phyloP scores from a whole-genome alignment of 768 basidiomycete species.

The Suillus spraguei region DNA sequence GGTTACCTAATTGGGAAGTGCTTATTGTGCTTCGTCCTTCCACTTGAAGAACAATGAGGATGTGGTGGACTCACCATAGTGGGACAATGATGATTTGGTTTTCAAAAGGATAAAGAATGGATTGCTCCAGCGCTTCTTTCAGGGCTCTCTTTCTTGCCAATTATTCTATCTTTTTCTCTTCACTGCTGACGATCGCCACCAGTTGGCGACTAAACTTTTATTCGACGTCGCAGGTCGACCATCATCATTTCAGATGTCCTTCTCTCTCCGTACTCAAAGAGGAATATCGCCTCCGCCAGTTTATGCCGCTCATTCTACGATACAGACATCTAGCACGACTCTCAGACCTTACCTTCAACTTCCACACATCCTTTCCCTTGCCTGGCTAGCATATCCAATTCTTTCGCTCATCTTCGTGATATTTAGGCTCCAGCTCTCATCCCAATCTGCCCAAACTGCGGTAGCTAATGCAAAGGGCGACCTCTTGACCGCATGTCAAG shows the following conservation, averaged over 20 bases:
- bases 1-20: slow-evolving; percentile 21
- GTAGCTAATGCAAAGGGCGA: slow-evolving; percentile 71
- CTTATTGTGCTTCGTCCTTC: slow-evolving; percentile 27
- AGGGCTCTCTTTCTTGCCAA: slow-evolving; percentile 15
- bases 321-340: slow-evolving; percentile 30
- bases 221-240: slow-evolving; percentile 42
- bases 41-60: slow-evolving; percentile 30
- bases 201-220: slow-evolving; percentile 9
- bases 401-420: slow-evolving; percentile 87
- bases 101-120: slow-evolving; percentile 28
- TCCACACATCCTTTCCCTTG: slow-evolving; percentile 79
- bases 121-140: slow-evolving; percentile 10
- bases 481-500: slow-evolving; percentile 82
- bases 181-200: slow-evolving; percentile 16
- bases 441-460: slow-evolving; percentile 65
- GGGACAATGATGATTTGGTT: slow-evolving; percentile 16
- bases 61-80: neutral
- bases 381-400: slow-evolving; percentile 92
- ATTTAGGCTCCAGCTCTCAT: slow-evolving; percentile 78
- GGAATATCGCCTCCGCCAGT: slow-evolving; percentile 50
- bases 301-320: slow-evolving; percentile 53
- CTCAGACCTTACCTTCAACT: slow-evolving; percentile 86
- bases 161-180: slow-evolving; percentile 11
- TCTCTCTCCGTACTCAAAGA: slow-evolving; percentile 30
- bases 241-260: slow-evolving; percentile 30